Conservation (phyloP, 2,329 filamentous ascomycete species). For the Botrytis cinerea region DNA sequence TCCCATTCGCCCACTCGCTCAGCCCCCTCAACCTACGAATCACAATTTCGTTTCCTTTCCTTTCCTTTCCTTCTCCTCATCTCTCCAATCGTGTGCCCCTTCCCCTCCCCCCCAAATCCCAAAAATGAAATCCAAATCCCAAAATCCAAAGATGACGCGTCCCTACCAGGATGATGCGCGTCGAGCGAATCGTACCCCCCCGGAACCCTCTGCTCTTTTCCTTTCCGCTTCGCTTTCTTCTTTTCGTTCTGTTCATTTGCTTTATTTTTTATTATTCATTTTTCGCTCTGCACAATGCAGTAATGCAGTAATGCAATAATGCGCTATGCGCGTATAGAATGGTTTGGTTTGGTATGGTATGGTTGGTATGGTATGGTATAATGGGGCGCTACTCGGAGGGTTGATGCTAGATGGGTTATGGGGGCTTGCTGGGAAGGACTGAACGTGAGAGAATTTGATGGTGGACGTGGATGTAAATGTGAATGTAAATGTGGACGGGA, state of each 20-base stretch:
- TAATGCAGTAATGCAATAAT: too few relatives aligned
- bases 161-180: background rate
- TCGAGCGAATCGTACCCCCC: background rate
- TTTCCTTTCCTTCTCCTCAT: background rate
- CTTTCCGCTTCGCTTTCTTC: background rate
- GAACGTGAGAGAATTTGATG: background rate
- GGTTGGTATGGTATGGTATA: too few relatives aligned
- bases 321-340: too few relatives aligned
- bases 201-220: background rate
- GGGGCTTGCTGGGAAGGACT: background rate
- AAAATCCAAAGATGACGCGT: background rate
- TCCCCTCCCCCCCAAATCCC: too few relatives aligned
- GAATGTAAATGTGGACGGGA: background rate
- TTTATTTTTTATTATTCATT: too few relatives aligned
- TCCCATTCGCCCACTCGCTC: background rate
- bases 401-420: background rate
- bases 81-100: background rate
- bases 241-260: too few relatives aligned
- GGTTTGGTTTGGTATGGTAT: too few relatives aligned
- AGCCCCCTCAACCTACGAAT: background rate
- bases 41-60: background rate
- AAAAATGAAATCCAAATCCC: too few relatives aligned
- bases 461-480: background rate
- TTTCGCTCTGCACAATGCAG: too few relatives aligned
- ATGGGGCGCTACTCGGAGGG: too few relatives aligned